Percentiles rank a stretch among this genome's conserved stretches.
These are phyloP conservation scores for Solanum rostratum DNA, from an alignment of 257 asterid species.

Conservation along the genomic window DNA sequence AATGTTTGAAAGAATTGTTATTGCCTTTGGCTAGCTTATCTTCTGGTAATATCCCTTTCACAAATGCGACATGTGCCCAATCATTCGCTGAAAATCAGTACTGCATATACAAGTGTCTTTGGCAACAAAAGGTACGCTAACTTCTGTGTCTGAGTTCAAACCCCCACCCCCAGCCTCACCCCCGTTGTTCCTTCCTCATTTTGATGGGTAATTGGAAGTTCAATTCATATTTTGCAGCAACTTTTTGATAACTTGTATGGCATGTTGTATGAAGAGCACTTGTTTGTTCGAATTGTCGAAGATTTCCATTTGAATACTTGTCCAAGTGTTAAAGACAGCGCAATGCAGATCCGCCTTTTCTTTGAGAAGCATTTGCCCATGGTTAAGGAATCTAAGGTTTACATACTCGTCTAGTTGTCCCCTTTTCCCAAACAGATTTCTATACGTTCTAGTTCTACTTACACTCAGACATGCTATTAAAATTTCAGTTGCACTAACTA, in stretches of 20 bases:
- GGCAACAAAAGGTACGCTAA: slow-evolving; percentile 75
- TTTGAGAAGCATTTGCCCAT: slow-evolving; percentile 38
- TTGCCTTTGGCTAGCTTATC: slow-evolving; percentile 59
- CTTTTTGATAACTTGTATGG: slow-evolving; percentile 56
- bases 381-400: slow-evolving; percentile 69
- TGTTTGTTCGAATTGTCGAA: slow-evolving; percentile 48
- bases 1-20: slow-evolving; percentile 37
- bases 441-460: neutral
- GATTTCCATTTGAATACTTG: slow-evolving; percentile 56
- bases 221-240: slow-evolving; percentile 47
- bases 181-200: neutral
- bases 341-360: slow-evolving; percentile 30
- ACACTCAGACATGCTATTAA: neutral
- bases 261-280: slow-evolving; percentile 45
- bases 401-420: neutral
- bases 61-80: slow-evolving; percentile 2
- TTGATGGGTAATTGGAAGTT: neutral
- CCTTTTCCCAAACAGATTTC: neutral
- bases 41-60: slow-evolving; percentile 19
- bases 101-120: slow-evolving; percentile 56
- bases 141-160: neutral
- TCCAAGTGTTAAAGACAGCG: slow-evolving; percentile 35
- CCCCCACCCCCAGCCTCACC: neutral
- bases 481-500: neutral
- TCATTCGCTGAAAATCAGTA: slow-evolving; percentile 32